Evolutionary conservation across 2,329 filamentous ascomycete genomes (phyloP).

Genomic region (Aspergillus pseudoglaucus): DNA sequence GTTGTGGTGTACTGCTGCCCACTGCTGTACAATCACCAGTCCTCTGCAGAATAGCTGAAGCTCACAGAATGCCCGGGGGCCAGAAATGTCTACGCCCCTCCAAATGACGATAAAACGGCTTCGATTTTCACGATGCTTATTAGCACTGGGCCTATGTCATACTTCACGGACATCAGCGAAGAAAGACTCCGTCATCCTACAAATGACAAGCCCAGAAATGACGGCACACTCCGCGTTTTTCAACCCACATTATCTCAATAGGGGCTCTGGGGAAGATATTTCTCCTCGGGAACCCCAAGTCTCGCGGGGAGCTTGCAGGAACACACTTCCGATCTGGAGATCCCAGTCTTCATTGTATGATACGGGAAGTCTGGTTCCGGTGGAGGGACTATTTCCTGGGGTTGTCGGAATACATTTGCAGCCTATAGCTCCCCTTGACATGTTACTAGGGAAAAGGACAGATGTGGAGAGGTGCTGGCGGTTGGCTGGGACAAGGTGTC

Average conservation of each 20-base stretch:
- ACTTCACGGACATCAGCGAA: too few relatives aligned
- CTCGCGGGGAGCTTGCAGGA: not conserved
- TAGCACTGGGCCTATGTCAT: not conserved
- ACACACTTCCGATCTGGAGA: not conserved
- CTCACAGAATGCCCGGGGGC: not conserved
- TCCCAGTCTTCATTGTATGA: too few relatives aligned
- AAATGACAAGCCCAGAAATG: not conserved
- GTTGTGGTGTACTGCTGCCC: too few relatives aligned
- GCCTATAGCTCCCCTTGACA: not conserved
- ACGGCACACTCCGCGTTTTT: not conserved
- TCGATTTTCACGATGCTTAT: not conserved
- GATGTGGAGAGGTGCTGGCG: conserved; percentile 10
- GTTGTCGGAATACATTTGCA: conserved; percentile 12
- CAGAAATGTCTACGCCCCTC: not conserved
- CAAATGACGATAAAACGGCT: not conserved
- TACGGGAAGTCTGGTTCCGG: too few relatives aligned
- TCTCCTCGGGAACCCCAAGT: not conserved
- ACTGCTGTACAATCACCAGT: too few relatives aligned
- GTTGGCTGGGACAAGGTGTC: conserved; percentile 13
- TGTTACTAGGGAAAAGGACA: not conserved
- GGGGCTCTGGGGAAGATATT: not conserved
- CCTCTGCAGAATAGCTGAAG: too few relatives aligned
- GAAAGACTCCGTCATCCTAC: not conserved
- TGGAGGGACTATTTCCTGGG: conserved; percentile 1
- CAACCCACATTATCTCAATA: not conserved